Percentiles rank a stretch among this genome's conserved stretches.
Conservation (phyloP, 306 rosid genomes). For the Ochetophila trinervis region DNA sequence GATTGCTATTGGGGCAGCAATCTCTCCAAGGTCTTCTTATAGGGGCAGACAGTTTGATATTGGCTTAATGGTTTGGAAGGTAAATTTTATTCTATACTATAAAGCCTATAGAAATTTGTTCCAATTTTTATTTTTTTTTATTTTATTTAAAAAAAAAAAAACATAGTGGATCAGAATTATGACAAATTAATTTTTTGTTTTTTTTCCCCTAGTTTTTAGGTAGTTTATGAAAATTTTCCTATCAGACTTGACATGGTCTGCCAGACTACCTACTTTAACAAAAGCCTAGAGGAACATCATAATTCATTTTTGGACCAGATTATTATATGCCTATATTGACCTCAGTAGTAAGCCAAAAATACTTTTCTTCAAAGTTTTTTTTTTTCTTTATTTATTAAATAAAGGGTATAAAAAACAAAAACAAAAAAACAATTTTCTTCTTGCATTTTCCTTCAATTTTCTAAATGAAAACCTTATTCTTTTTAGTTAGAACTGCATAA, state of each 20-base stretch:
- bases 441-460: too few species aligned
- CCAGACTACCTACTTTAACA: conserved; percentile 18
- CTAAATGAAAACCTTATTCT: conserved; percentile 16
- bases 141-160: too few species aligned
- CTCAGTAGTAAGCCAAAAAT: conserved; percentile 5
- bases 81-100: conserved; percentile 23
- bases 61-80: conserved; percentile 98
- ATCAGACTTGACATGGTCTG: too few species aligned
- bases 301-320: conserved; percentile 9
- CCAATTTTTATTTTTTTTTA: neutral
- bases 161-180: too few species aligned
- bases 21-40: conserved; percentile 79
- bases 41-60: conserved; percentile 89
- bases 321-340: neutral
- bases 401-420: too few species aligned
- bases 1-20: conserved; percentile 97
- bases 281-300: conserved; percentile 17
- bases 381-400: conserved; percentile 28
- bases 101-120: neutral
- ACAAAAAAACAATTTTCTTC: too few species aligned
- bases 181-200: too few species aligned
- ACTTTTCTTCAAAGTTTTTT: conserved; percentile 19
- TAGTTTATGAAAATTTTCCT: too few species aligned
- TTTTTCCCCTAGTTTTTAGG: too few species aligned
- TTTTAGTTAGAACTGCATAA: conserved; percentile 27